Percentiles rank a stretch among this genome's conserved stretches.
Evolutionary conservation across 345 rosid genomes (phyloP).

Genomic region (Camelina laxa): DNA sequence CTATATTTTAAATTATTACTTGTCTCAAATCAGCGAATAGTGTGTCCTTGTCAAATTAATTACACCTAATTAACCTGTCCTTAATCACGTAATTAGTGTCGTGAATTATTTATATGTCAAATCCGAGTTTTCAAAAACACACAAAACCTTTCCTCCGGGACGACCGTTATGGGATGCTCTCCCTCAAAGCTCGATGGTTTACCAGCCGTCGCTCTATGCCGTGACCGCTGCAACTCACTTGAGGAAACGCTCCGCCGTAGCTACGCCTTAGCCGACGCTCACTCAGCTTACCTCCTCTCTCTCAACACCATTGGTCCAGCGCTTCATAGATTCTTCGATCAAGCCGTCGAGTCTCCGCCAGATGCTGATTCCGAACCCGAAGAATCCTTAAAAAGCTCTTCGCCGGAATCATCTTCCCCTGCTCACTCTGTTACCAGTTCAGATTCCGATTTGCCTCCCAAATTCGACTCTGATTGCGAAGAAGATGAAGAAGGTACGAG

Average conservation of each 20-base stretch:
- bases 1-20: no score
- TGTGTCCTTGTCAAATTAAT: constrained; percentile 1
- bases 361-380: constrained; percentile 3
- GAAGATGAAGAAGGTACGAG: constrained; percentile 44
- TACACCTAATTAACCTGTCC: neutral
- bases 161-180: constrained; percentile 49
- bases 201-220: constrained; percentile 65
- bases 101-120: neutral
- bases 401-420: constrained; percentile 37
- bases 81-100: constrained; percentile 22
- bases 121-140: neutral
- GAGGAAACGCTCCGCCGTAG: constrained; percentile 63
- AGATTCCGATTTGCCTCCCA: constrained; percentile 56
- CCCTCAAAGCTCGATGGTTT: constrained; percentile 56
- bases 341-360: constrained; percentile 30
- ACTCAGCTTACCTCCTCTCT: constrained; percentile 56
- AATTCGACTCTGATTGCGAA: constrained; percentile 58
- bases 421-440: constrained; percentile 44
- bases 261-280: constrained; percentile 62
- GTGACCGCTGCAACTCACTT: constrained; percentile 61
- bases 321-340: constrained; percentile 50
- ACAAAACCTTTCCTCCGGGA: neutral
- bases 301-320: constrained; percentile 54
- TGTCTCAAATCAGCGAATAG: neutral
- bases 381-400: constrained; percentile 21